Evolutionary conservation across 2,329 filamentous ascomycete species (phyloP).

Genomic region (Colletotrichum eleusines): DNA sequence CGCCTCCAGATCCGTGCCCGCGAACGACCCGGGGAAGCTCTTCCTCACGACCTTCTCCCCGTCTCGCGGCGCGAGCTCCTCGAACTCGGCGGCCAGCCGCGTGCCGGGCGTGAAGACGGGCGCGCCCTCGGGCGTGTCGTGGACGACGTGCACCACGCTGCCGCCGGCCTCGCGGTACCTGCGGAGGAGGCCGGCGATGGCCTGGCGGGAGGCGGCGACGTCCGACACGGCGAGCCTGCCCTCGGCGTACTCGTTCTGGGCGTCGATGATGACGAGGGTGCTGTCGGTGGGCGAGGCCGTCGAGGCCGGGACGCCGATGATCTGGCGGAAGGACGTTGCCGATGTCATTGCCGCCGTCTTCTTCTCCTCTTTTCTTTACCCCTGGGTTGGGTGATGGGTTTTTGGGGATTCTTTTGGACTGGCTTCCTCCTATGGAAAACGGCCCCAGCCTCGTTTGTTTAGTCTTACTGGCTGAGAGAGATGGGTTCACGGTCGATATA

Average conservation of each 20-base stretch:
- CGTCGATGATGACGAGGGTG: conserved; percentile 75
- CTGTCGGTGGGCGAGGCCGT: conserved; percentile 69
- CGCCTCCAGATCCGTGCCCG: conserved; percentile 69
- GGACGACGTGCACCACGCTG: conserved; percentile 70
- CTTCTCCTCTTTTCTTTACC: no score
- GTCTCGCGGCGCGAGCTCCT: conserved; percentile 65
- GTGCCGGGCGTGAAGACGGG: conserved; percentile 76
- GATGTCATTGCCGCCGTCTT: conserved; percentile 42
- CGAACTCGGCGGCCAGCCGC: conserved; percentile 69
- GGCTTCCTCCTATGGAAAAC: neutral
- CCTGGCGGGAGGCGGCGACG: conserved; percentile 64
- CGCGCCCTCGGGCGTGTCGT: conserved; percentile 69
- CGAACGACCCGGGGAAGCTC: conserved; percentile 69
- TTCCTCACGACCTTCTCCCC: conserved; percentile 71
- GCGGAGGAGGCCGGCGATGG: conserved; percentile 67
- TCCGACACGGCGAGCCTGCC: conserved; percentile 69
- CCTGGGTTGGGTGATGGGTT: no score
- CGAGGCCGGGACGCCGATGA: conserved; percentile 66
- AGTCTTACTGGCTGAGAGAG: no score
- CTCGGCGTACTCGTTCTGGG: conserved; percentile 75
- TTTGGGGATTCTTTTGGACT: neutral
- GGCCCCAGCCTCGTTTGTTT: neutral
- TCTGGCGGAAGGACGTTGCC: conserved; percentile 55
- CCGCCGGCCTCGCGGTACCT: conserved; percentile 68
- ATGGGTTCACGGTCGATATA: neutral